Conservation (phyloP, 306 rosid genomes). For the Malus domestica region DNA sequence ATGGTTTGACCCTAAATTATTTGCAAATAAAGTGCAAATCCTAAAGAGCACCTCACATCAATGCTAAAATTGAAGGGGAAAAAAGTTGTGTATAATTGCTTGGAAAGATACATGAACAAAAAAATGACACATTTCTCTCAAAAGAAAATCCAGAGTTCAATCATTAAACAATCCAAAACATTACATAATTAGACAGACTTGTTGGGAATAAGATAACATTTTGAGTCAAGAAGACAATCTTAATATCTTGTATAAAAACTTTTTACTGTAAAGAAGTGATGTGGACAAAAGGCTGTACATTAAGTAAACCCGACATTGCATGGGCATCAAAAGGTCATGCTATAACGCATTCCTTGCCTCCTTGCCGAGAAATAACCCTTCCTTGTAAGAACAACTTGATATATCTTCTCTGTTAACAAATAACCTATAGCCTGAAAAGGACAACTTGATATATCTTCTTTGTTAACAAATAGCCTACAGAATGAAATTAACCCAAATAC, state of each 20-base stretch:
- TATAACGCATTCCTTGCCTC: slow-evolving; percentile 20
- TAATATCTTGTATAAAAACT: background rate
- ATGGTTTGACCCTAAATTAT: background rate
- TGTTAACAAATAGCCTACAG: slow-evolving; percentile 3
- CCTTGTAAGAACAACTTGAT: slow-evolving; percentile 26
- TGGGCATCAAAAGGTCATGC: slow-evolving; percentile 27
- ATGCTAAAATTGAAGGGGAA: background rate
- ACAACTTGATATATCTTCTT: slow-evolving; percentile 22
- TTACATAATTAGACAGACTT: background rate
- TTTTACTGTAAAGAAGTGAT: background rate
- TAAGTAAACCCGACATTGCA: slow-evolving; percentile 54
- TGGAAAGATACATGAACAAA: background rate
- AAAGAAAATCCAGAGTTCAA: background rate
- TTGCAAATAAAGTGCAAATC: background rate
- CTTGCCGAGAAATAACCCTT: slow-evolving; percentile 9
- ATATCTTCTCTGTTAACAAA: slow-evolving; percentile 23
- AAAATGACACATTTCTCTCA: background rate
- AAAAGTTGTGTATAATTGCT: background rate
- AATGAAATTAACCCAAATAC: background rate
- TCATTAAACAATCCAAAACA: background rate
- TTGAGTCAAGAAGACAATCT: background rate
- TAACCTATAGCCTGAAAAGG: slow-evolving; percentile 38
- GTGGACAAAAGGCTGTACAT: slow-evolving; percentile 25
- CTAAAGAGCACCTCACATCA: background rate
- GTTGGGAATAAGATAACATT: background rate